Percentiles rank a stretch among this genome's conserved stretches.
Conservation (phyloP, 169 alveolate species). For the Perkinsus chesapeaki region DNA sequence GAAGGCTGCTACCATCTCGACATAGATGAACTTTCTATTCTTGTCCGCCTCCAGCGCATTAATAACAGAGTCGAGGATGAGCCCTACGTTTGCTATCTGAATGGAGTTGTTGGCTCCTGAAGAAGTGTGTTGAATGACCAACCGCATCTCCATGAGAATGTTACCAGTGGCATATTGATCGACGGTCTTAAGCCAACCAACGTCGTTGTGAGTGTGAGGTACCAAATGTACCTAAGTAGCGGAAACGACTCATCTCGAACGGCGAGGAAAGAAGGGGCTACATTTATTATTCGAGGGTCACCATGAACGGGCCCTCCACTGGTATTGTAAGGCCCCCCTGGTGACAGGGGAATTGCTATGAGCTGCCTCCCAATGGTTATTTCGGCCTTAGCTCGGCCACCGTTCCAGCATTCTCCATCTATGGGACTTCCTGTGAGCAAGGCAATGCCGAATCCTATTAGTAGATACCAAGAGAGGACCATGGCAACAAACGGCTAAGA, state of each 20-base stretch:
- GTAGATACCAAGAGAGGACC: too few relatives aligned
- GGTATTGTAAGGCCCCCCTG: background rate
- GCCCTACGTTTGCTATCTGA: slow-evolving; percentile 4
- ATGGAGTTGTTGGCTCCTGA: background rate
- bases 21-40: slow-evolving; percentile 56
- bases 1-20: slow-evolving; percentile 30
- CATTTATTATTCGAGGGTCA: background rate
- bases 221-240: slow-evolving; percentile 31
- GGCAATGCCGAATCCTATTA: too few relatives aligned
- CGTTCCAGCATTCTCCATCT: too few relatives aligned
- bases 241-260: background rate
- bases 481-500: too few relatives aligned
- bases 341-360: background rate
- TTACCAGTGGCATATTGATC: slow-evolving; percentile 51
- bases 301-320: background rate
- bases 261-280: background rate
- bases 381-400: too few relatives aligned
- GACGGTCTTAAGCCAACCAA: slow-evolving; percentile 72
- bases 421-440: too few relatives aligned
- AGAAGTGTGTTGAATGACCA: background rate
- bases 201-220: slow-evolving; percentile 74
- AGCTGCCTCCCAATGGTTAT: background rate
- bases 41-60: slow-evolving; percentile 39
- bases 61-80: slow-evolving; percentile 45
- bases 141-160: background rate